Base-by-base conservation (phyloP, 2,329 filamentous ascomycete species). In the Neonectria coccinea region DNA sequence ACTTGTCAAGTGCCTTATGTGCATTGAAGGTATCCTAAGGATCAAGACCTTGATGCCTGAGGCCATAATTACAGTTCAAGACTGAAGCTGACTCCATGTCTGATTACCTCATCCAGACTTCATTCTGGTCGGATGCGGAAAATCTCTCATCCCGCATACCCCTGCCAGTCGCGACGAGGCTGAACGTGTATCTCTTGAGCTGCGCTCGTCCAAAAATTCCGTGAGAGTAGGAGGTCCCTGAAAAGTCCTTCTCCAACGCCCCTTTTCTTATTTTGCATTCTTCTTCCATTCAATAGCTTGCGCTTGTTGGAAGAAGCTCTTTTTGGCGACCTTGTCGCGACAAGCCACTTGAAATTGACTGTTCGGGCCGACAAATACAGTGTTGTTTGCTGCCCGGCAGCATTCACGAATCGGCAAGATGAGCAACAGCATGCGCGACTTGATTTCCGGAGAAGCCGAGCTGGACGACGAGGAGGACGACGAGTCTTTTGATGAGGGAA, bases 401-500 rank as follows among this genome's bases (percentile, higher is more conserved):
- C 70, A 71, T 68, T 56, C 66, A 67, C 68, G 60, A 67, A 51
- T 61, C 66, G 74, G 70, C 78, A 86, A 75, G 16, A 91, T 90
- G 88, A 89, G 86, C 77, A 84, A 78, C 76, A 84, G 79, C 53
- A 89, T 92, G 87, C 88, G 87, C 79, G 89, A 94, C 77, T 84
- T 97, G 76, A 90, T 99, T 75, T 90, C 95, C 72, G 90, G 89
- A 69, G 91, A 94, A 82, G 96, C 95, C 72, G 90, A 97, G 79
- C 83, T 97, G 65, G 94, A 94, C 76, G 90, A 90, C 27, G 92
- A 96, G 62, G 92, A 95, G 70, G 92, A 95, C 57, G 93, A 97
- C 66, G 93, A 92, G 74, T 93, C 91, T 10, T 91, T 91, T 66
- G 91, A 93, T 73, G 93, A 94, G 70, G 92, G 93, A 67, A 89